A percentile compares a stretch with the other conserved stretches of the same genome.
phyloP scores from a whole-genome alignment of 148 eudicot genomes.

The Diospyros lotus region DNA sequence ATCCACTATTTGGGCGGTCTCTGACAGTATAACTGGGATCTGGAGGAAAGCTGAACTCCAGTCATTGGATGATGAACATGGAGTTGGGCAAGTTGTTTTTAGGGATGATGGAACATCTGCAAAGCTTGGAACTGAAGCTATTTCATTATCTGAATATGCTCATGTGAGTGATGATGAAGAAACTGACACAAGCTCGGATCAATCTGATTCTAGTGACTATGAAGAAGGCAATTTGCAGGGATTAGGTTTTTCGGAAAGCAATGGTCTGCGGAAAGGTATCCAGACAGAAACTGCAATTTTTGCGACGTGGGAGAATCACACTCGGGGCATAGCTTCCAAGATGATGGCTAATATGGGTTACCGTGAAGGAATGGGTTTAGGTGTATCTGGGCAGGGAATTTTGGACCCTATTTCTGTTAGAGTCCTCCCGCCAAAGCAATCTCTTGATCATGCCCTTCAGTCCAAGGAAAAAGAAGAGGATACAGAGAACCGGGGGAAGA shows the following conservation, averaged over 20 bases:
- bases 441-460: slow-evolving; percentile 72
- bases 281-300: slow-evolving; percentile 88
- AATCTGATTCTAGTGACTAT: slow-evolving; percentile 48
- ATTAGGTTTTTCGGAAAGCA: slow-evolving; percentile 61
- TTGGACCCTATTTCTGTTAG: slow-evolving; percentile 69
- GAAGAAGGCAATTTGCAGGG: slow-evolving; percentile 61
- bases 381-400: slow-evolving; percentile 79
- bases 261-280: slow-evolving; percentile 63
- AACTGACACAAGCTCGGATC: slow-evolving; percentile 38
- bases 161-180: slow-evolving; percentile 54
- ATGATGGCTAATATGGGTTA: slow-evolving; percentile 99
- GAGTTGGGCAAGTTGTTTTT: slow-evolving; percentile 51
- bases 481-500: slow-evolving; percentile 40
- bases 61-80: slow-evolving; percentile 68
- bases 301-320: slow-evolving; percentile 97
- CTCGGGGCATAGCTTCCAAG: slow-evolving; percentile 91
- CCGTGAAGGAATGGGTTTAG: slow-evolving; percentile 96
- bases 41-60: slow-evolving; percentile 93
- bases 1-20: slow-evolving; percentile 62
- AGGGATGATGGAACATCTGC: slow-evolving; percentile 60
- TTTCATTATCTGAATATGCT: slow-evolving; percentile 64
- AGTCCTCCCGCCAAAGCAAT: slow-evolving; percentile 81
- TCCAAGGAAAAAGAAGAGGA: slow-evolving; percentile 26
- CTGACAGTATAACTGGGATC: slow-evolving; percentile 46
- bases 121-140: slow-evolving; percentile 51